Percentiles rank a stretch among this genome's conserved stretches.
These are phyloP conservation scores for Trypanosoma conorhini DNA, from an alignment of 208 protist species.

Conservation along the genomic window DNA sequence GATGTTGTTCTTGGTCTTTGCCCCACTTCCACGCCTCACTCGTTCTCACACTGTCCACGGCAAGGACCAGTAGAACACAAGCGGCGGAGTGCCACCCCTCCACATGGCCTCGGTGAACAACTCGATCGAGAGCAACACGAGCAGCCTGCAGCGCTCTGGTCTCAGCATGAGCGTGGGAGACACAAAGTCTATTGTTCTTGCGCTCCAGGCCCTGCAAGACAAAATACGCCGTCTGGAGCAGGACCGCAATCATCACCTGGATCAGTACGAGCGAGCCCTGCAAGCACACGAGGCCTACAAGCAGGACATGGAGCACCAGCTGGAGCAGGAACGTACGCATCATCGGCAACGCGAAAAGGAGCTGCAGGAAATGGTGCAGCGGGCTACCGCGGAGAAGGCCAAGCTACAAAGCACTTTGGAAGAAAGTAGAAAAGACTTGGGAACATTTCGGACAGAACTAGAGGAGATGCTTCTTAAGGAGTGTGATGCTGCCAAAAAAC, in stretches of 20 bases:
- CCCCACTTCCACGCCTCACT: neutral
- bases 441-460: slow-evolving; percentile 67
- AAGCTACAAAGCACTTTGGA: slow-evolving; percentile 56
- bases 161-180: slow-evolving; percentile 89
- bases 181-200: slow-evolving; percentile 91
- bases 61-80: neutral
- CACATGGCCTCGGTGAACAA: slow-evolving; percentile 44
- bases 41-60: neutral
- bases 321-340: slow-evolving; percentile 75
- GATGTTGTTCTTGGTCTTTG: neutral
- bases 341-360: slow-evolving; percentile 79
- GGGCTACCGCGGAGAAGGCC: slow-evolving; percentile 62
- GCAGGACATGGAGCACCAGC: slow-evolving; percentile 78
- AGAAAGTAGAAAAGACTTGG: slow-evolving; percentile 55
- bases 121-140: slow-evolving; percentile 61
- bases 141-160: slow-evolving; percentile 83
- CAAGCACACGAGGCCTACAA: slow-evolving; percentile 88
- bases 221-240: slow-evolving; percentile 89
- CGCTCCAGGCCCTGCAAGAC: slow-evolving; percentile 83
- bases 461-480: slow-evolving; percentile 78
- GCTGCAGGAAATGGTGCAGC: slow-evolving; percentile 69
- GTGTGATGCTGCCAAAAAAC: slow-evolving; percentile 53
- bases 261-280: slow-evolving; percentile 82
- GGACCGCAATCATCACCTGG: slow-evolving; percentile 87
- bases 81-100: slow-evolving; percentile 16